phyloP scores from a whole-genome alignment of 1,284 basidiomycete genomes.

The Cryptococcus sp. region DNA sequence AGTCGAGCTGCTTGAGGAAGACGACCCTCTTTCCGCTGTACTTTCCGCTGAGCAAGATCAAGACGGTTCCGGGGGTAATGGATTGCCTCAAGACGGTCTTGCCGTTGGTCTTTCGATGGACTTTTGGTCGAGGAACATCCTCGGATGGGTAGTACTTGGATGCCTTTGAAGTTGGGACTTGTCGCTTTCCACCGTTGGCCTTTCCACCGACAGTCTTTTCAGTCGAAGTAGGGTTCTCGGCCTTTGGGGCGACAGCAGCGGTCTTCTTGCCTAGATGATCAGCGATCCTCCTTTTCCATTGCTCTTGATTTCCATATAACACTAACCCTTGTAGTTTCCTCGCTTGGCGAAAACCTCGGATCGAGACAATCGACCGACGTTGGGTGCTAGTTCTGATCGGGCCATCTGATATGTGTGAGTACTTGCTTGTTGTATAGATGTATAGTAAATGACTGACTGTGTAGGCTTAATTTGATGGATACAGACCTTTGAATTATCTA shows the following conservation, averaged over 20 bases:
- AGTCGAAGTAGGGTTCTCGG: slow-evolving; percentile 53
- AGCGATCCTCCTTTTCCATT: not conserved
- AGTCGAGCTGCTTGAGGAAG: slow-evolving; percentile 93
- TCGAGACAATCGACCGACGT: slow-evolving; percentile 78
- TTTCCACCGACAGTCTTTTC: slow-evolving; percentile 84
- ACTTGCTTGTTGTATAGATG: slow-evolving; percentile 2
- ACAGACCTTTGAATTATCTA: slow-evolving; percentile 1
- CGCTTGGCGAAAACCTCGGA: slow-evolving; percentile 77
- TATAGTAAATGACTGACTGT: slow-evolving; percentile 6
- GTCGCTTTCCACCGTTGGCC: slow-evolving; percentile 86
- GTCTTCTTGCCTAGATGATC: slow-evolving; percentile 64
- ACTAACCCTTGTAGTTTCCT: slow-evolving; percentile 57
- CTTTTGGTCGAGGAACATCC: slow-evolving; percentile 85
- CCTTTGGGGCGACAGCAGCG: slow-evolving; percentile 61
- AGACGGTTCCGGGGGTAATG: slow-evolving; percentile 91
- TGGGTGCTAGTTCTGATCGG: slow-evolving; percentile 78
- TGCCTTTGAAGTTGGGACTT: slow-evolving; percentile 77
- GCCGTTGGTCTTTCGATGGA: slow-evolving; percentile 77
- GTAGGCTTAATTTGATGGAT: slow-evolving; percentile 16
- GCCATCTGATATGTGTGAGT: slow-evolving; percentile 64
- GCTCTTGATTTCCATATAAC: not conserved
- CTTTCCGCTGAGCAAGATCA: slow-evolving; percentile 96
- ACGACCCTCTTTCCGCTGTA: slow-evolving; percentile 99
- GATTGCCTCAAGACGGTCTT: slow-evolving; percentile 70
- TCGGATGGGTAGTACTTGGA: slow-evolving; percentile 96